A percentile compares a stretch with the other conserved stretches of the same genome.
Evolutionary conservation across 2,329 filamentous ascomycete genomes (phyloP).

Genomic region (Nectriaceae sp.): DNA sequence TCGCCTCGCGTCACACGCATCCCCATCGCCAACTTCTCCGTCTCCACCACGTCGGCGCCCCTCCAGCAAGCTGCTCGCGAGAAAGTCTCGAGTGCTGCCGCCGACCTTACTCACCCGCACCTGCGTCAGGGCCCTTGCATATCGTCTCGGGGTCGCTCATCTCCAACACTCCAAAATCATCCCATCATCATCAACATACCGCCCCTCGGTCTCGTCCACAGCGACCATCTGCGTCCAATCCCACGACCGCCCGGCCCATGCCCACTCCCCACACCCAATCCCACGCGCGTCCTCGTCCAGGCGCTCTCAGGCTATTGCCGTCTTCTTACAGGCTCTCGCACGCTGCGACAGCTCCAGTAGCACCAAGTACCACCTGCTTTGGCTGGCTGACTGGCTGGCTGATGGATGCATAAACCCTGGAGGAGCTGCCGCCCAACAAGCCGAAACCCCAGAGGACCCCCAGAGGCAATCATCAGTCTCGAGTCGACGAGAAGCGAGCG

Average conservation of each 20-base stretch:
- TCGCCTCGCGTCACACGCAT: background rate
- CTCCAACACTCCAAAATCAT: background rate
- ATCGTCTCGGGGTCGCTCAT: background rate
- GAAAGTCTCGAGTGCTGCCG: background rate
- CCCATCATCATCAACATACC: background rate
- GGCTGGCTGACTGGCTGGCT: constrained; percentile 10
- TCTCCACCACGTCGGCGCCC: background rate
- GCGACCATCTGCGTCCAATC: background rate
- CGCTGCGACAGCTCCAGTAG: constrained; percentile 11
- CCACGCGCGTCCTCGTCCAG: background rate
- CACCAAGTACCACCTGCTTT: constrained; percentile 2
- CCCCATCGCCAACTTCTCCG: background rate
- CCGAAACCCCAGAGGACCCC: background rate
- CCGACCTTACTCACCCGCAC: too few species aligned
- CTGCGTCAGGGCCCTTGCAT: background rate
- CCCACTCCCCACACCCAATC: constrained; percentile 1
- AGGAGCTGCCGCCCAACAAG: constrained; percentile 8
- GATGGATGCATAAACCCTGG: constrained; percentile 14
- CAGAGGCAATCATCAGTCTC: constrained; percentile 4
- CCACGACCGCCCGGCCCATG: background rate
- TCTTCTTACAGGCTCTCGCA: constrained; percentile 9
- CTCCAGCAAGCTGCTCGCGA: background rate
- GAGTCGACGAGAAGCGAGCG: too few species aligned
- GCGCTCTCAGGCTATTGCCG: background rate
- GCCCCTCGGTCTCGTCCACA: background rate